These are phyloP conservation scores for Spencermartinsiella europaea DNA, from an alignment of 805 yeast genomes.

Conservation along the genomic window DNA sequence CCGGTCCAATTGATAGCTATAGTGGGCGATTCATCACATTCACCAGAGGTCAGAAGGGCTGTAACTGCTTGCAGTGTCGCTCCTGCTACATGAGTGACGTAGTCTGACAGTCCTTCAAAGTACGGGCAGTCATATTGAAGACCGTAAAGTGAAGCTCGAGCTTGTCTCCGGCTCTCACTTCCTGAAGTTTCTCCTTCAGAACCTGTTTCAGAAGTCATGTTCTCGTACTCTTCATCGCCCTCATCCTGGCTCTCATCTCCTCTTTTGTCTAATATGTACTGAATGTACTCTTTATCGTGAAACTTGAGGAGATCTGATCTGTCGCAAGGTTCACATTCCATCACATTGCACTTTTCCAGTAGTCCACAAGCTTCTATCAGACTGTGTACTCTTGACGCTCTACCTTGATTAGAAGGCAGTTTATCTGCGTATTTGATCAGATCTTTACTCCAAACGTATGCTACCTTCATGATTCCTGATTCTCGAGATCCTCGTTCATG, in stretches of 20 bases:
- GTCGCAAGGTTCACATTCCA: slow-evolving; percentile 29
- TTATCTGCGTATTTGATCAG: slow-evolving; percentile 31
- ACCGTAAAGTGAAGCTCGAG: slow-evolving; percentile 36
- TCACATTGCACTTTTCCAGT: slow-evolving; percentile 26
- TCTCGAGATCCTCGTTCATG: no score
- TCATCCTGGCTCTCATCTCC: slow-evolving; percentile 20
- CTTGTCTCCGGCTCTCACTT: slow-evolving; percentile 8
- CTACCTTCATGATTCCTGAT: slow-evolving; percentile 21
- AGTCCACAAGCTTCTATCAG: slow-evolving; percentile 42
- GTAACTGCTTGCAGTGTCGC: slow-evolving; percentile 50
- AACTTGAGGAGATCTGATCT: slow-evolving; percentile 41
- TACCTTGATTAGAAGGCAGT: slow-evolving; percentile 49
- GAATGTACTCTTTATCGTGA: slow-evolving; percentile 45
- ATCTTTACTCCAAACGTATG: slow-evolving; percentile 22
- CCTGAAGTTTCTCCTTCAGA: slow-evolving; percentile 3
- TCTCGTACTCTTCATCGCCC: slow-evolving; percentile 7
- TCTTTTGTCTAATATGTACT: slow-evolving; percentile 33
- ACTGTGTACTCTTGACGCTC: slow-evolving; percentile 43
- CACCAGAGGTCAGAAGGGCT: slow-evolving; percentile 24
- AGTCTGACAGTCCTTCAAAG: slow-evolving; percentile 49
- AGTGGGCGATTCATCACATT: slow-evolving; percentile 5
- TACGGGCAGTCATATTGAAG: slow-evolving; percentile 59
- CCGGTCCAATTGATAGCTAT: slow-evolving; percentile 71
- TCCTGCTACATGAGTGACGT: slow-evolving; percentile 48
- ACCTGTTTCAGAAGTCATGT: slow-evolving; percentile 8